Conservation (phyloP, 345 rosid species). For the Microcos paniculata region DNA sequence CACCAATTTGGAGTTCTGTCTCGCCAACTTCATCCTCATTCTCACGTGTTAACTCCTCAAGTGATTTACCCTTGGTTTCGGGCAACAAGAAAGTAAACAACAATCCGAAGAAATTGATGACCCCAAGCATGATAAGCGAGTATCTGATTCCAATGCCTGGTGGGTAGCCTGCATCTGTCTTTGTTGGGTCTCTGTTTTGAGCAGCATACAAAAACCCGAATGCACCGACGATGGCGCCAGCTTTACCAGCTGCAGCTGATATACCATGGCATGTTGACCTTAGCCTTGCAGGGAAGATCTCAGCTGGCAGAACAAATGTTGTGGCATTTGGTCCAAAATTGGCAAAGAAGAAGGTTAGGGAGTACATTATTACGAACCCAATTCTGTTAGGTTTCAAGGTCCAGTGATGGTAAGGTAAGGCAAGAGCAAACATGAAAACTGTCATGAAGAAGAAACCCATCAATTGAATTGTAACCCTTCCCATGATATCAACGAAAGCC, state of each 20-base stretch:
- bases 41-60: conserved; percentile 62
- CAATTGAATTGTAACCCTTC: conserved; percentile 57
- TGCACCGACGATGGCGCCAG: conserved; percentile 55
- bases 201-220: conserved; percentile 60
- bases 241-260: conserved; percentile 56
- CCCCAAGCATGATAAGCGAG: conserved; percentile 46
- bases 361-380: conserved; percentile 54
- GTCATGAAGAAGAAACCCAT: conserved; percentile 75
- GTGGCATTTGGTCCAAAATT: conserved; percentile 65
- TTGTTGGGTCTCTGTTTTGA: conserved; percentile 30
- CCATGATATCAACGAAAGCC: conserved; percentile 51
- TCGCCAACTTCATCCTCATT: conserved; percentile 23
- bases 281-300: conserved; percentile 55
- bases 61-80: conserved; percentile 54
- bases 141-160: conserved; percentile 62
- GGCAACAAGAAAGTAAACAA: conserved; percentile 57
- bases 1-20: background rate
- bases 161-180: conserved; percentile 62
- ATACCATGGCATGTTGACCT: conserved; percentile 66
- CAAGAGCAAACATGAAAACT: conserved; percentile 62
- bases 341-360: conserved; percentile 60
- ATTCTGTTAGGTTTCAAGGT: conserved; percentile 34
- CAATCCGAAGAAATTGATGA: conserved; percentile 45
- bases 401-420: conserved; percentile 74
- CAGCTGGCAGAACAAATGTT: conserved; percentile 58